These are phyloP conservation scores for Asterella californica DNA, from an alignment of 225 moss, liverwort and hornwort genomes.

Conservation along the genomic window DNA sequence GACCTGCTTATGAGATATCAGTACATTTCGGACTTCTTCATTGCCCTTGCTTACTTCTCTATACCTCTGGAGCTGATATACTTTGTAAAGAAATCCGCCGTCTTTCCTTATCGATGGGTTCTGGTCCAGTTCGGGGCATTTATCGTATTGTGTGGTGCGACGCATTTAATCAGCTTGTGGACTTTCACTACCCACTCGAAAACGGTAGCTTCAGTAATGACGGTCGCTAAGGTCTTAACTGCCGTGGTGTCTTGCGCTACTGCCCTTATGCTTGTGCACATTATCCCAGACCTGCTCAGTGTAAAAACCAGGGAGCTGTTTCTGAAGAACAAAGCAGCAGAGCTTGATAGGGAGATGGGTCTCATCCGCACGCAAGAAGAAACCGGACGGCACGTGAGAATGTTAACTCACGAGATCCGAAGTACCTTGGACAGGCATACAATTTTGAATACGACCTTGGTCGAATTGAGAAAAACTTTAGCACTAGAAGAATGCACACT, in stretches of 20 bases:
- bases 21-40: conserved; percentile 55
- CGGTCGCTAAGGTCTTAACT: conserved; percentile 49
- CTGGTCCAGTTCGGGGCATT: conserved; percentile 58
- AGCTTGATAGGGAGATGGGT: conserved; percentile 57
- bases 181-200: conserved; percentile 53
- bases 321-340: conserved; percentile 57
- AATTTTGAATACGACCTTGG: conserved; percentile 54
- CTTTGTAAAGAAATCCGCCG: conserved; percentile 57
- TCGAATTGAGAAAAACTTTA: conserved; percentile 54
- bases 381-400: conserved; percentile 54
- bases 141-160: conserved; percentile 55
- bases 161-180: conserved; percentile 53
- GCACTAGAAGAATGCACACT: conserved; percentile 51
- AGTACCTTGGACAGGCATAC: conserved; percentile 79
- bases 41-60: conserved; percentile 55
- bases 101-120: conserved; percentile 58
- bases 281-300: conserved; percentile 55
- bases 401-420: conserved; percentile 59
- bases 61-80: conserved; percentile 59
- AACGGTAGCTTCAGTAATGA: conserved; percentile 52
- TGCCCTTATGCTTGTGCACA: conserved; percentile 57
- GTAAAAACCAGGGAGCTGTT: conserved; percentile 57
- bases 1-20: conserved; percentile 55
- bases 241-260: conserved; percentile 54
- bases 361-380: conserved; percentile 55